Base-by-base conservation (phyloP, 345 rosid genomes). In the Pistacia integerrima region DNA sequence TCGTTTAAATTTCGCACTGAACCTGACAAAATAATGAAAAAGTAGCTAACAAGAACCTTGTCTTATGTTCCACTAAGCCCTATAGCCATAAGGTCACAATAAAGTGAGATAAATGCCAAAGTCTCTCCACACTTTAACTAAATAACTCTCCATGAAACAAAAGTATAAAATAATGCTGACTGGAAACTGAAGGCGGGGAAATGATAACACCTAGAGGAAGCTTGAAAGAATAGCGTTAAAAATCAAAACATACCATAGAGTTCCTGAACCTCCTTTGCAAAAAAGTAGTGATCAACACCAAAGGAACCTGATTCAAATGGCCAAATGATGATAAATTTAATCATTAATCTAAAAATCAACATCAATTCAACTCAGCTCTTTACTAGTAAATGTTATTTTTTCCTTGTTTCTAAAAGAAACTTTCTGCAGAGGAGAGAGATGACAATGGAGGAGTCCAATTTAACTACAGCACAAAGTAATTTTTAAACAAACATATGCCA, bases 271-370 rank as follows among this genome's bases (percentile, higher is more conserved):
- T 91, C 54, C 85, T 84, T 77, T 94, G 98, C 58, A 94, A 86
- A 75, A 74, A 91, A 81, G 86, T 92, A 64, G 98, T 92, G 77
- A 94, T 81, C 79, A 87, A 85, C 16, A 94, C 97, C 87, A 92
- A 87, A 18, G 99, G 99, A 67, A 94, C 91, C 99, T 97, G 88
- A 64, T 65, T 72, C 55, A 63, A 68, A 54, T 48, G 66, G 41
- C 51, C 68, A 67, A 4, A 64, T 20, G 36, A 65, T 66, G 14
- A 11, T 1, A 67, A n/a, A 4, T 33, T 20, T 33, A 77, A 74
- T 67, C 18, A 73, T 54, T 56, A 78, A n/a, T 28, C n/a, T 12
- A 62, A 46, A 20, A 17, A 22, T 55, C 17, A 36, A 28, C 18
- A 81, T n/a, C 17, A 70, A 14, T 44, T 56, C 41, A 38, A 38